These are phyloP conservation scores for Arthromyces matolae DNA, from an alignment of 768 basidiomycete genomes.

Conservation along the genomic window DNA sequence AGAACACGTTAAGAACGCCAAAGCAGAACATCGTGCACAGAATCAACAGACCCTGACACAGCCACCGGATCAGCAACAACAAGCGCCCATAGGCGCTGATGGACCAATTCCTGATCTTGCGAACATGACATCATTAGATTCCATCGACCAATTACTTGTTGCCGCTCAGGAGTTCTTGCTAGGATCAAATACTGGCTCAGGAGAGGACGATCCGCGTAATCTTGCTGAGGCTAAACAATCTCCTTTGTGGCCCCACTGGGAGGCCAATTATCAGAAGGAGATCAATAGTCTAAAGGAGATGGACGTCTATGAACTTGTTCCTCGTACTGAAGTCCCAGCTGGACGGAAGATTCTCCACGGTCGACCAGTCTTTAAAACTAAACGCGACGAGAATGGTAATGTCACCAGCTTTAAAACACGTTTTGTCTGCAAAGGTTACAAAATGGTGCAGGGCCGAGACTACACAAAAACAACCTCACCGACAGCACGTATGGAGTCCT, in stretches of 20 bases:
- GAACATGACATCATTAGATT: no score
- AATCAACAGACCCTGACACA: background rate
- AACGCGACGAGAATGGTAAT: conserved; percentile 27
- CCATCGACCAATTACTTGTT: no score
- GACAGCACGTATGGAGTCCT: conserved; percentile 36
- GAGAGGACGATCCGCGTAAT: background rate
- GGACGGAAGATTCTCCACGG: conserved; percentile 19
- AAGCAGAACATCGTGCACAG: background rate
- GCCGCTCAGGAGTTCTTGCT: no score
- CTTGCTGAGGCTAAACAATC: no score
- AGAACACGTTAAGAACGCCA: background rate
- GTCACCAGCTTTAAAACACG: no score
- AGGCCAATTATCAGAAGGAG: background rate
- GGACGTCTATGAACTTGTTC: background rate
- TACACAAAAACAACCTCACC: no score
- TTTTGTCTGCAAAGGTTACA: conserved; percentile 39
- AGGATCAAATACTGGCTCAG: conserved; percentile 7
- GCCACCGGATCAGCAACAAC: conserved; percentile 7
- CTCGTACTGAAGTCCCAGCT: conserved; percentile 1
- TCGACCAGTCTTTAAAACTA: conserved; percentile 20
- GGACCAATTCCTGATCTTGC: no score
- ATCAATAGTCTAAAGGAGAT: background rate
- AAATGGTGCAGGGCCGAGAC: conserved; percentile 38
- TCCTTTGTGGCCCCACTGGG: no score
- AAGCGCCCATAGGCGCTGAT: no score